These are phyloP conservation scores for Amphibolis antarctica DNA, from an alignment of 106 monocot species.

Conservation along the genomic window DNA sequence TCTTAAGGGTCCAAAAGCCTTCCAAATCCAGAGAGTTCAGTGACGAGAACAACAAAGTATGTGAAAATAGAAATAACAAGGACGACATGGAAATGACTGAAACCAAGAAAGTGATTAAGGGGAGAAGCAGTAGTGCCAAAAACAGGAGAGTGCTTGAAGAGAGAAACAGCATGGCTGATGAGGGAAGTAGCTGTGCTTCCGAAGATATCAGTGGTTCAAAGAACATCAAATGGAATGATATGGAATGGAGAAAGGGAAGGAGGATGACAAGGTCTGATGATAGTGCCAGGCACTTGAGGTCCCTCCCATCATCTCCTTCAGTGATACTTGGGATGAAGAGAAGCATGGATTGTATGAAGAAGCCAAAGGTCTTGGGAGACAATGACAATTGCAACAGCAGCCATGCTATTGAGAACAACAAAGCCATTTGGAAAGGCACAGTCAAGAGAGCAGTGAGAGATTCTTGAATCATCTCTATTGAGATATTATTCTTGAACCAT, in stretches of 20 bases:
- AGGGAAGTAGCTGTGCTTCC: conserved; percentile 4
- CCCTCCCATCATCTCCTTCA: conserved; percentile 50
- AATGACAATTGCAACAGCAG: conserved; percentile 11
- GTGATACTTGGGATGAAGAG: conserved; percentile 39
- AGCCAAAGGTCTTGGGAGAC: conserved; percentile 30
- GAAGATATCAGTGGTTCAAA: conserved; percentile 8
- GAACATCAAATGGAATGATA: conserved; percentile 24
- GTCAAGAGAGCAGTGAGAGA: neutral
- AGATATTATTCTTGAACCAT: too few relatives aligned
- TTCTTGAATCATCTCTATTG: too few relatives aligned
- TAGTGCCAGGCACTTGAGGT: conserved; percentile 8
- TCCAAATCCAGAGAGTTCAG: neutral
- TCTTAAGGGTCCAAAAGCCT: conserved; percentile 9
- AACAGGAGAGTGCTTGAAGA: neutral
- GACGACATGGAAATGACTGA: neutral
- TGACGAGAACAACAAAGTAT: neutral
- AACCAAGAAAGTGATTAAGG: too few relatives aligned
- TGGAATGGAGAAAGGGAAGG: conserved; percentile 13
- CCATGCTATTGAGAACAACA: neutral
- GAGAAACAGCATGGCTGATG: neutral
- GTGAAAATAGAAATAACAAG: neutral
- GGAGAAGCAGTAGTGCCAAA: too few relatives aligned
- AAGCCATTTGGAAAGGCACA: neutral
- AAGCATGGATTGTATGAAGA: conserved; percentile 54
- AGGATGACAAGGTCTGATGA: conserved; percentile 17